Evolutionary conservation across 768 basidiomycete genomes (phyloP), one percentile per base, ranked within the genome.

Genomic region (Phlegmacium glaucopus): DNA sequence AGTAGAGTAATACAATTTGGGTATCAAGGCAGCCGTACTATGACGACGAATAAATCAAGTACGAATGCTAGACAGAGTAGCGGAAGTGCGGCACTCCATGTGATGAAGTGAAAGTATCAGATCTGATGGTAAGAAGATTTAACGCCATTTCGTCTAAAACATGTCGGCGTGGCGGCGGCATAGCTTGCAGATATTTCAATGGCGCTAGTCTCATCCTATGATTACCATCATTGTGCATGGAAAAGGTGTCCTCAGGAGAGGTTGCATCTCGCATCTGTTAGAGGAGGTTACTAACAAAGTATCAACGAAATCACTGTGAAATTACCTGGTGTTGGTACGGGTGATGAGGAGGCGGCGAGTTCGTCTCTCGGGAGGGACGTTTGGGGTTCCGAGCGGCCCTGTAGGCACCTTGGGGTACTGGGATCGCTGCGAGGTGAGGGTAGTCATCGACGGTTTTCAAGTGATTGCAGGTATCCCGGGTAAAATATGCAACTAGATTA

Each of bases 401-500:
- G 54, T 90, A 90, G 46, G 67, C 75, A 15, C 80, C 81, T 4
- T 63, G 62, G 0, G 88, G 87, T 30, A 84, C 81, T 6, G 64
- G 60, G 17, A 90, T 59, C 29, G 60, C 56, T 9, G 75, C 71
- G 39, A 90, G 73, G 36, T 72, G 63, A 10, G 79, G 77, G 36
- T 79, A 64, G 42, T 87, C 78, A 43, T 85, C 76, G 37, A 90
- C 74, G 3, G 79, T 82, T 39, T 59, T 64, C 16, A 90, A 72
- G 42, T 69, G 66, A 43, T 83, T 72, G 27, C 80, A 61, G 0
- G 81, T 78, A 26, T 84, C 80, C 35, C 80, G 74, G 0, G 83
- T 86, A 58, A 82, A 89, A 66, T 90, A 90, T 8, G 88, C 88
- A 56, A 88, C 87, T 90, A 47, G 26, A 47, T 34, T 42, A 44